Base-by-base conservation (phyloP, 2,329 filamentous ascomycete species). In the Fonsecaea pedrosoi region DNA sequence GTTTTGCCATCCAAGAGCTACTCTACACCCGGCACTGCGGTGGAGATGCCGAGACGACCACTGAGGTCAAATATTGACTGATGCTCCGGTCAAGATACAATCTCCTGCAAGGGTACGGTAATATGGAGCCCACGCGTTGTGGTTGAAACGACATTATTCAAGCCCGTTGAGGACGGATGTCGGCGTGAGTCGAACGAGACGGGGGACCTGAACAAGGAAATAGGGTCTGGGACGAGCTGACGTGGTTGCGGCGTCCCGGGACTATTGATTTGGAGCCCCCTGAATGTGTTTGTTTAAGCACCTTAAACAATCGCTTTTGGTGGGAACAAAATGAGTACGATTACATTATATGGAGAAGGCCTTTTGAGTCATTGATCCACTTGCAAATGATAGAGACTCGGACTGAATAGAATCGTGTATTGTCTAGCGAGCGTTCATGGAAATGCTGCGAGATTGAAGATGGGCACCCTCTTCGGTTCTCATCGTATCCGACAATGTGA, bases 251-350 rank as follows among this genome's bases (percentile, higher is more conserved):
- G 57, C 42, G 57, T 53, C 34, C 57, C 18, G 42, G 57, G 15
- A 50, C 57, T 50, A 60, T 60, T 53, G 57, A 60, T 21, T 53
- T 60, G 32, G 15, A 60, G 42, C 57, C 57, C 57, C 57, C 40
- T 60, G 57, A 50, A 50, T 40, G 42, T 34, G 18, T 34, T 10
- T 18, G 21, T 32, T 32, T 32, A 42, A 42, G n/a, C 30, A 48
- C 37, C 15, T n/a, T 37, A 40, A 40, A 50, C 45, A 21, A 25
- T 13, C 18, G 8, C 21, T 50, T 50, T 50, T 25, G 45, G 45
- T 18, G 25, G 45, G 45, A 21, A 50, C 15, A 32, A 4, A 32
- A 2, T 6, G 30, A 32, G 30, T 30, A 50, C 15, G 40, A 54
- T 25, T 34, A 15, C 54, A 37, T 4, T 55, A 32, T 37, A 35